Percentiles rank a stretch among this genome's conserved stretches.
phyloP scores from a whole-genome alignment of 108 stramenopile species.

The Tribonema minus region DNA sequence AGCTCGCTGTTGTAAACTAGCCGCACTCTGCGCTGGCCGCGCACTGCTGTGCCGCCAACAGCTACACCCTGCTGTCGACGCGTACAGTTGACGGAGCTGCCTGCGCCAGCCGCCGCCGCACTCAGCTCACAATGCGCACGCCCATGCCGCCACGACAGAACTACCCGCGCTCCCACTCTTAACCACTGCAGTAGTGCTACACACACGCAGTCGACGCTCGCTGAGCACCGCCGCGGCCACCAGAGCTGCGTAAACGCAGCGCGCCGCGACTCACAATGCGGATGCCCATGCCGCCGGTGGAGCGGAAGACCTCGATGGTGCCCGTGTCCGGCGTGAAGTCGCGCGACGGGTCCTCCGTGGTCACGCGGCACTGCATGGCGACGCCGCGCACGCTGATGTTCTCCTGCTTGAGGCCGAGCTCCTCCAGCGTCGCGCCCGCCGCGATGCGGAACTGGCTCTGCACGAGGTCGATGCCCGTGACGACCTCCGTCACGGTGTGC shows the following conservation, averaged over 20 bases:
- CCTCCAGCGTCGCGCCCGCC: conserved; percentile 75
- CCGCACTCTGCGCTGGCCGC: no score
- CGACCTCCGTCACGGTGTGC: conserved; percentile 94
- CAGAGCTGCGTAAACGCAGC: conserved; percentile 51
- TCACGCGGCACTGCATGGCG: conserved; percentile 93
- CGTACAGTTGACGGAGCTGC: no score
- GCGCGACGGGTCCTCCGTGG: conserved; percentile 73
- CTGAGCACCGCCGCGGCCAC: conserved; percentile 29
- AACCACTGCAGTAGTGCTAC: no score
- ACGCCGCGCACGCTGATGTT: conserved; percentile 66
- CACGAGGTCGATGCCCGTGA: conserved; percentile 86
- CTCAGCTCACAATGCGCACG: no score
- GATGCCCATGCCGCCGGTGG: conserved; percentile 89
- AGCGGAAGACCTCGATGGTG: conserved; percentile 77
- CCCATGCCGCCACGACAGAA: no score
- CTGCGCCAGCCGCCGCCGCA: no score
- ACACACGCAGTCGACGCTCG: no score
- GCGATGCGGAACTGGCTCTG: conserved; percentile 85
- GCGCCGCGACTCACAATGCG: conserved; percentile 64
- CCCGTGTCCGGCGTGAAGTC: conserved; percentile 90
- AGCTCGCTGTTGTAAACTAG: no score
- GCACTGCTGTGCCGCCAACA: no score
- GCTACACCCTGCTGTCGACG: no score
- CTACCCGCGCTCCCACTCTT: no score
- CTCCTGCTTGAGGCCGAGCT: conserved; percentile 65